phyloP scores from a whole-genome alignment of 139 green algal genomes.

The Deuterostichococcus epilithicus region DNA sequence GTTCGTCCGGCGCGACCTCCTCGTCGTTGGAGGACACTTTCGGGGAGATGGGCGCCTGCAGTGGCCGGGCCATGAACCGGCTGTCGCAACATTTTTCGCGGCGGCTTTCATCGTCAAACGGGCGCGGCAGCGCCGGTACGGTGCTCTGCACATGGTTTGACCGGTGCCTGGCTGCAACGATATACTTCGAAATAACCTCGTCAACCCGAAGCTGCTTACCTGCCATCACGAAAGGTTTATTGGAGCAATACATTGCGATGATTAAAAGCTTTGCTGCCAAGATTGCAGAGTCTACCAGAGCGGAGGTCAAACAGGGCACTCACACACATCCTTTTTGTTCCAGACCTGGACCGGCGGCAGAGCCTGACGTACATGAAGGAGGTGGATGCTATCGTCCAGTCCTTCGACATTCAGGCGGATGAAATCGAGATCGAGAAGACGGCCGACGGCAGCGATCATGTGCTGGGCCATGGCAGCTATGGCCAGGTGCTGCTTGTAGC shows the following conservation, averaged over 20 bases:
- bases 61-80: not conserved
- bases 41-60: not conserved
- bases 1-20: not conserved
- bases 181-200: too few relatives aligned
- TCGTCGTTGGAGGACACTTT: not conserved
- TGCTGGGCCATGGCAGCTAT: not conserved
- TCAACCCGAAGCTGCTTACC: too few relatives aligned
- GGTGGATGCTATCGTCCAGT: not conserved
- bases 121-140: not conserved
- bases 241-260: too few relatives aligned
- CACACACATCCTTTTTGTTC: not conserved
- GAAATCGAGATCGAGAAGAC: not conserved
- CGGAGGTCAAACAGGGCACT: too few relatives aligned
- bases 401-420: not conserved
- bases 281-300: too few relatives aligned
- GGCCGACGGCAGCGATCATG: not conserved
- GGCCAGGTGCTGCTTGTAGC: not conserved
- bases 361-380: not conserved
- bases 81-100: not conserved
- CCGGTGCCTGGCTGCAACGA: too few relatives aligned
- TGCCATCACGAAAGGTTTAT: too few relatives aligned
- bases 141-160: too few relatives aligned
- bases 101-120: not conserved
- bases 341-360: not conserved
- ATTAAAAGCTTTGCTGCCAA: too few relatives aligned